Percentiles rank a stretch among this genome's conserved stretches.
Conservation (phyloP, 495 filamentous ascomycete species). For the Cladorrhinum samala region DNA sequence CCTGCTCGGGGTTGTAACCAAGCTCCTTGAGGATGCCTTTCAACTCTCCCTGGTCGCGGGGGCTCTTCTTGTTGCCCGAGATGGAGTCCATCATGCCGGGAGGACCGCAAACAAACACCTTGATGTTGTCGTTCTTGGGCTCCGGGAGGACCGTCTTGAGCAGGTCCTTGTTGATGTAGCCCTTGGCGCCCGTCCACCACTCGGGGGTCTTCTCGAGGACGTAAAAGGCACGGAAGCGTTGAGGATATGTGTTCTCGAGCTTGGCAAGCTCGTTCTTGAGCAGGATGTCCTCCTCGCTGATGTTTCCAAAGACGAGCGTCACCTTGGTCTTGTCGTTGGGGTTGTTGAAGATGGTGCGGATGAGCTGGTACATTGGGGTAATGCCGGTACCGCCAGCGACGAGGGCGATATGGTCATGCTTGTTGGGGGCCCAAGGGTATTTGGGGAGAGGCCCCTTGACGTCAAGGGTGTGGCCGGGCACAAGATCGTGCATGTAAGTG, state of each 20-base stretch:
- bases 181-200: conserved; percentile 68
- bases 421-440: conserved; percentile 86
- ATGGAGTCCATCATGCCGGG: conserved; percentile 91
- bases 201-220: conserved; percentile 80
- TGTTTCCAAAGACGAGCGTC: conserved; percentile 85
- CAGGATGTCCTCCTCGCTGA: conserved; percentile 79
- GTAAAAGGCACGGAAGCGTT: conserved; percentile 87
- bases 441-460: conserved; percentile 96
- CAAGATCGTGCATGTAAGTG: conserved; percentile 76
- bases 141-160: conserved; percentile 89
- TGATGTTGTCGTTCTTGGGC: conserved; percentile 82
- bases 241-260: conserved; percentile 89
- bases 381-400: conserved; percentile 95
- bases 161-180: conserved; percentile 78
- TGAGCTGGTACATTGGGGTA: conserved; percentile 85
- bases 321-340: conserved; percentile 95
- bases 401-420: conserved; percentile 88
- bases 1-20: conserved; percentile 87
- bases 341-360: conserved; percentile 84
- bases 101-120: conserved; percentile 86
- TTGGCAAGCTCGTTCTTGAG: conserved; percentile 74
- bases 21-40: conserved; percentile 78
- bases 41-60: conserved; percentile 88
- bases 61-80: conserved; percentile 81
- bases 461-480: conserved; percentile 67